Conservation (phyloP, 1,139 yeast species). For the Geotrichum fermentans region DNA sequence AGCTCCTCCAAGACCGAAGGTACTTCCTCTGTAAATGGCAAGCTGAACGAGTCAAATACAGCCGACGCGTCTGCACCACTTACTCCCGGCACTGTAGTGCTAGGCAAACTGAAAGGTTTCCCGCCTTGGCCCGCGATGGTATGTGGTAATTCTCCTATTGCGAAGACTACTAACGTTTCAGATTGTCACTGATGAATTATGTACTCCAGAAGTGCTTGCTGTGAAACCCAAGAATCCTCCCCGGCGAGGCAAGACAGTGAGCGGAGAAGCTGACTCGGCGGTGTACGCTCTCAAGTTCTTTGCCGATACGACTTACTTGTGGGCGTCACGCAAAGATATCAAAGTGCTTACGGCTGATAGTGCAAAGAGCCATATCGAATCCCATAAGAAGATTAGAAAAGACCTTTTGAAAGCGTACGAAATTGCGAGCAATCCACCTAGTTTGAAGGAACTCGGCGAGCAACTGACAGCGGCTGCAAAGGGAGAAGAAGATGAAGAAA, state of each 20-base stretch:
- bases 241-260: constrained; percentile 21
- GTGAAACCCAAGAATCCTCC: constrained; percentile 29
- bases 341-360: constrained; percentile 6
- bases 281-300: constrained; percentile 38
- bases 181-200: constrained; percentile 21
- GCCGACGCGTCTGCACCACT: neutral
- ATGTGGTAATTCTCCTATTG: neutral
- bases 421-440: constrained; percentile 13
- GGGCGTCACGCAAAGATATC: constrained; percentile 31
- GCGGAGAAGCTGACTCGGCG: constrained; percentile 9
- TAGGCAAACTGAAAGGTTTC: constrained; percentile 38
- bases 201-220: constrained; percentile 26
- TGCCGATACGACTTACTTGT: constrained; percentile 31
- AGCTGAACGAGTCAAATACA: neutral
- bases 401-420: constrained; percentile 2
- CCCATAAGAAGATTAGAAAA: constrained; percentile 2
- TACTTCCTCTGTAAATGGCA: constrained; percentile 1
- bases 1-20: neutral
- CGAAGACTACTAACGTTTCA: neutral
- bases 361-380: constrained; percentile 3
- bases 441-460: constrained; percentile 11
- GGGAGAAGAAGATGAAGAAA: constrained; percentile 23
- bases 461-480: constrained; percentile 16
- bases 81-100: constrained; percentile 35
- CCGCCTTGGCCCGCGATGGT: constrained; percentile 43